These are phyloP conservation scores for Trifolium dubium DNA, from an alignment of 306 rosid species.

Conservation along the genomic window DNA sequence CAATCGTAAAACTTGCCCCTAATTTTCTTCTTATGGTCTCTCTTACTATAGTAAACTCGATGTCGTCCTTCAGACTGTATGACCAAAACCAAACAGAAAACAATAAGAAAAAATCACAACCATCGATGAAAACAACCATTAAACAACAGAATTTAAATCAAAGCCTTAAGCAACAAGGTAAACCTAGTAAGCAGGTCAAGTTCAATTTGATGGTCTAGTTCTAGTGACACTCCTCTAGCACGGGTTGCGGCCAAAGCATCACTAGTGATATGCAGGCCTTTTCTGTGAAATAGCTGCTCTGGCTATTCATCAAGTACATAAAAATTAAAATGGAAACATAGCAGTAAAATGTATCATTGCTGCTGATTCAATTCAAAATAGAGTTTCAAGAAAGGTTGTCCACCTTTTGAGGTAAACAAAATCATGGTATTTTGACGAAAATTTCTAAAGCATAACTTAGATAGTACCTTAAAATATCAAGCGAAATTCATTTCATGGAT, in stretches of 20 bases:
- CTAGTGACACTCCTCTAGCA: conserved; percentile 72
- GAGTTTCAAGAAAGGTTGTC: conserved; percentile 16
- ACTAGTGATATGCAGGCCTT: conserved; percentile 71
- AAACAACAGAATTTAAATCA: conserved; percentile 23
- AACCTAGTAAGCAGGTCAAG: conserved; percentile 92
- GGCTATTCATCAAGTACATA: conserved; percentile 79
- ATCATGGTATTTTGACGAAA: background rate
- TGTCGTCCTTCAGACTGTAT: conserved; percentile 81
- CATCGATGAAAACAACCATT: conserved; percentile 4
- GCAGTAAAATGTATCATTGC: conserved; percentile 18
- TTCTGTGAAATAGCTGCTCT: conserved; percentile 97
- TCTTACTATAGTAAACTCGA: conserved; percentile 89
- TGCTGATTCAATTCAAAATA: conserved; percentile 37
- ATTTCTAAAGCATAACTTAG: background rate
- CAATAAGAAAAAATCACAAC: conserved; percentile 26
- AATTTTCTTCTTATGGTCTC: conserved; percentile 78
- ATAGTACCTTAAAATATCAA: background rate
- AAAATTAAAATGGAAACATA: conserved; percentile 49
- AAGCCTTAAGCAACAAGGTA: conserved; percentile 30
- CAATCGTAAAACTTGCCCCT: conserved; percentile 63
- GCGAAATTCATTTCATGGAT: background rate
- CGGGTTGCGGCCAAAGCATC: conserved; percentile 99
- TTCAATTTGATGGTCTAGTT: conserved; percentile 78
- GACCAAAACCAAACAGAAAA: conserved; percentile 30
- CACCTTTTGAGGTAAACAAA: conserved; percentile 13